Conservation (phyloP, 73 alveolate genomes). For the Paramecium caudatum region DNA sequence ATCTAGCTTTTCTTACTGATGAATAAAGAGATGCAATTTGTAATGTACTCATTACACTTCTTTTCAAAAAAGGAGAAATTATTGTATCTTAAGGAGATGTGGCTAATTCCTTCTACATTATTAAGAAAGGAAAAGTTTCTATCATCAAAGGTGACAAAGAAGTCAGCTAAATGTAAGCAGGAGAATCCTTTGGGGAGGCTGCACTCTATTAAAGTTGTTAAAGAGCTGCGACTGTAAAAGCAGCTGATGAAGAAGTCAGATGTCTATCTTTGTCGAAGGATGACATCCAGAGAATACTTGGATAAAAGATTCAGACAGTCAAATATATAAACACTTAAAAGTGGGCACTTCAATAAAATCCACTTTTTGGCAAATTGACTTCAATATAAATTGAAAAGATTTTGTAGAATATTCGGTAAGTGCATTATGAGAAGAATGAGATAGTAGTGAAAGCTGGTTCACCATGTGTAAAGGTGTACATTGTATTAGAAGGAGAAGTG, state of each 20-base stretch:
- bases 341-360: conserved; percentile 73
- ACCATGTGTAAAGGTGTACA: conserved; percentile 29
- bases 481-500: conserved; percentile 69
- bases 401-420: background rate
- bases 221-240: conserved; percentile 79
- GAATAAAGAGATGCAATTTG: conserved; percentile 72
- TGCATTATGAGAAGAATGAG: conserved; percentile 52
- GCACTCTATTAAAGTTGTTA: conserved; percentile 70
- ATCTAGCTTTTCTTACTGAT: conserved; percentile 58
- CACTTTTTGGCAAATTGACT: conserved; percentile 64
- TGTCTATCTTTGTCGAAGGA: conserved; percentile 79
- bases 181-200: conserved; percentile 81
- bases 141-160: conserved; percentile 74
- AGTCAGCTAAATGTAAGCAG: conserved; percentile 70
- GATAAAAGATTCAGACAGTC: conserved; percentile 70
- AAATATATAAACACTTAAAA: conserved; percentile 68
- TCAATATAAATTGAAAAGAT: conserved; percentile 70
- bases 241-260: conserved; percentile 77
- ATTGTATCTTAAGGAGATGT: conserved; percentile 72
- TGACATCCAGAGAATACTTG: conserved; percentile 67
- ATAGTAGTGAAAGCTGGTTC: conserved; percentile 43
- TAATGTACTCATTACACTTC: conserved; percentile 46
- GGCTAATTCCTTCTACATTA: conserved; percentile 74
- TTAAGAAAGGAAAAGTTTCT: conserved; percentile 77
- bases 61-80: conserved; percentile 68